phyloP scores from a whole-genome alignment of 2,329 filamentous ascomycete genomes.

The Aspergillus candidus region DNA sequence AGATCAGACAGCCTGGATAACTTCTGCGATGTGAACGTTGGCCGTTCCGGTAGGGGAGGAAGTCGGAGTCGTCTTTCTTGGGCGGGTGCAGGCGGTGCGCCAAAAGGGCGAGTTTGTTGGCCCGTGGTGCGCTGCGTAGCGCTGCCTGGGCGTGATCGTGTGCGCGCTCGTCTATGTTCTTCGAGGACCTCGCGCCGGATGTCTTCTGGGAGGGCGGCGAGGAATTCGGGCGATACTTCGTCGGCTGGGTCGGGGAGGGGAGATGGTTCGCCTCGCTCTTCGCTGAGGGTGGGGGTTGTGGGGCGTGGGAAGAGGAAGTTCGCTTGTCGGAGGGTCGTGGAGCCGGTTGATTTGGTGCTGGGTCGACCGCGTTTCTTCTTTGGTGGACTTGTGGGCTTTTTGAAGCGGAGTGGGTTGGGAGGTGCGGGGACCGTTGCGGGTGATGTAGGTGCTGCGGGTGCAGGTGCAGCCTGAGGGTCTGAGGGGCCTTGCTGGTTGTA shows the following conservation, averaged over 20 bases:
- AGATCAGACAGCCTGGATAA: constrained; percentile 57
- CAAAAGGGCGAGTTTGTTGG: constrained; percentile 9
- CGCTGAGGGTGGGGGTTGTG: constrained; percentile 10
- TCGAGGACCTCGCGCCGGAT: constrained; percentile 70
- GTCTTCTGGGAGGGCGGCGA: constrained; percentile 76
- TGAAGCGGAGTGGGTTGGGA: constrained; percentile 19
- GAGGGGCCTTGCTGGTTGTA: constrained; percentile 45
- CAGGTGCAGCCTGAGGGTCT: constrained; percentile 13
- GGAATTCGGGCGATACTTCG: constrained; percentile 62
- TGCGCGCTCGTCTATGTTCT: constrained; percentile 60
- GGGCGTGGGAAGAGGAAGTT: constrained; percentile 54
- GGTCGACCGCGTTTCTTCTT: constrained; percentile 56
- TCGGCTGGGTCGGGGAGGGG: constrained; percentile 24
- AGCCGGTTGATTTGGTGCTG: constrained; percentile 50
- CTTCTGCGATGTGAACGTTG: constrained; percentile 58
- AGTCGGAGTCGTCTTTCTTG: constrained; percentile 30
- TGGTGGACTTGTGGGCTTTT: constrained; percentile 55
- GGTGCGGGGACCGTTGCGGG: constrained; percentile 45
- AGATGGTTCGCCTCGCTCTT: constrained; percentile 9
- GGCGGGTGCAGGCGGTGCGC: constrained; percentile 7
- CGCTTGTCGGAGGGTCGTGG: constrained; percentile 63
- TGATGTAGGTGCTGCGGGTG: constrained; percentile 48
- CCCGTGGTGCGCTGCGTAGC: constrained; percentile 29
- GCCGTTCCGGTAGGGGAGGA: constrained; percentile 46
- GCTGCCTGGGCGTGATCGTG: constrained; percentile 53